Evolutionary conservation across 2,329 filamentous ascomycete genomes (phyloP).

Genomic region (Harringtonia lauricola): DNA sequence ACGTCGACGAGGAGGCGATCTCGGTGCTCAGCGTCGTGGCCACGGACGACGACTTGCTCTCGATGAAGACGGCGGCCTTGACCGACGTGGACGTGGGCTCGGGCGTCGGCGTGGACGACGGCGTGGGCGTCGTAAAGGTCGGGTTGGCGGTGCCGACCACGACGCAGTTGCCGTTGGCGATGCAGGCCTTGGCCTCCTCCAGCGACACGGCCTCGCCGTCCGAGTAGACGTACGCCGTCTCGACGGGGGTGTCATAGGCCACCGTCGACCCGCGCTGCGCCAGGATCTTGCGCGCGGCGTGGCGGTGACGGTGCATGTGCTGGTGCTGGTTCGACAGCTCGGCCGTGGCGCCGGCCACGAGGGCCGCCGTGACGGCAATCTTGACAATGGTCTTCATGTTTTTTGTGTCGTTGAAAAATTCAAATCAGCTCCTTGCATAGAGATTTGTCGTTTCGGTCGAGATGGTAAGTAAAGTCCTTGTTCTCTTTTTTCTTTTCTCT

Average conservation of each 20-base stretch:
- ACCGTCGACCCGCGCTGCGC: slow-evolving; percentile 37
- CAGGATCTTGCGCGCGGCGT: slow-evolving; percentile 14
- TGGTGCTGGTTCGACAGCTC: slow-evolving; percentile 46
- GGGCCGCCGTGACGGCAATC: slow-evolving; percentile 39
- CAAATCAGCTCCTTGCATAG: background rate
- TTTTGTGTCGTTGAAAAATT: slow-evolving; percentile 10
- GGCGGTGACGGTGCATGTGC: slow-evolving; percentile 46
- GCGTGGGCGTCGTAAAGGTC: slow-evolving; percentile 34
- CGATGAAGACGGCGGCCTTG: slow-evolving; percentile 38
- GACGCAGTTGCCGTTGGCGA: slow-evolving; percentile 60
- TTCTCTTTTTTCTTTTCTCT: slow-evolving; percentile 3
- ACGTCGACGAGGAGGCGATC: slow-evolving; percentile 17
- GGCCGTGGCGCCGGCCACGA: slow-evolving; percentile 36
- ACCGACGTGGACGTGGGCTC: slow-evolving; percentile 21
- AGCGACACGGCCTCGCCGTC: slow-evolving; percentile 50
- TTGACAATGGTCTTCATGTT: slow-evolving; percentile 40
- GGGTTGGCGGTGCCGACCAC: slow-evolving; percentile 49
- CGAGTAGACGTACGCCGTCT: slow-evolving; percentile 55
- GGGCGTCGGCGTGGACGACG: slow-evolving; percentile 20
- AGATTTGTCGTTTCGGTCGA: background rate
- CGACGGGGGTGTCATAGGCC: no score
- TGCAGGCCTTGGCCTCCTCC: slow-evolving; percentile 57
- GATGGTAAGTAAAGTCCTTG: no score
- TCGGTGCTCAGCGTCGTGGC: slow-evolving; percentile 11
- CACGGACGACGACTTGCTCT: slow-evolving; percentile 26